phyloP scores from a whole-genome alignment of 1,139 yeast genomes.

The Zygotorulaspora mrakii region DNA sequence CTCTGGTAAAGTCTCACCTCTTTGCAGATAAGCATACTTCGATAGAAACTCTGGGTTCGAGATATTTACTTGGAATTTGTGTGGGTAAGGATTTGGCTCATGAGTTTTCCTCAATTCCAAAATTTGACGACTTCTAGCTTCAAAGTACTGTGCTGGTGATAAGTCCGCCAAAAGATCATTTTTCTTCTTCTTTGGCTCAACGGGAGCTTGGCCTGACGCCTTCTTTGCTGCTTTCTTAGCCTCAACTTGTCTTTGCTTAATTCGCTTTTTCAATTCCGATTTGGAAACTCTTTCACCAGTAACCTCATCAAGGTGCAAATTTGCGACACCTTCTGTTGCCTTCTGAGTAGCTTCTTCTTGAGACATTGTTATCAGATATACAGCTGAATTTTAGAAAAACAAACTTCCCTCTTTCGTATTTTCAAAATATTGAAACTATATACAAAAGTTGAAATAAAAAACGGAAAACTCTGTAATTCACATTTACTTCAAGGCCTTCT shows the following conservation, averaged over 20 bases:
- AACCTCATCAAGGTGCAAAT: conserved; percentile 80
- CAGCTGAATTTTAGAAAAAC: too few relatives aligned
- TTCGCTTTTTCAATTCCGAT: conserved; percentile 93
- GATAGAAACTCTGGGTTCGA: conserved; percentile 67
- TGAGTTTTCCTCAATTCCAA: conserved; percentile 72
- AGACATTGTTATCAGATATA: conserved; percentile 34
- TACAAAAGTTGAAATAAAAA: too few relatives aligned
- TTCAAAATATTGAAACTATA: too few relatives aligned
- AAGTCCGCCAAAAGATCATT: conserved; percentile 73
- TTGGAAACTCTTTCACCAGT: conserved; percentile 97
- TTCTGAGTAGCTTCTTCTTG: conserved; percentile 46
- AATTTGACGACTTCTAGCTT: conserved; percentile 88
- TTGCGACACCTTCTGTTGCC: conserved; percentile 76
- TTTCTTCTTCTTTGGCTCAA: conserved; percentile 47
- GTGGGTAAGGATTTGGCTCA: conserved; percentile 88
- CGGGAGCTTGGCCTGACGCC: conserved; percentile 42
- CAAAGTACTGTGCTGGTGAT: conserved; percentile 91
- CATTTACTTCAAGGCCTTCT: too few relatives aligned
- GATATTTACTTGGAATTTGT: conserved; percentile 75
- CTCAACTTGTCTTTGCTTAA: conserved; percentile 81
- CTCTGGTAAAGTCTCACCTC: conserved; percentile 81
- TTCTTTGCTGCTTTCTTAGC: conserved; percentile 86
- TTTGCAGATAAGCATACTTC: conserved; percentile 63
- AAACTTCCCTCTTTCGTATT: too few relatives aligned
- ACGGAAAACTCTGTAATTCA: too few relatives aligned